These are phyloP conservation scores for Lactarius tabidus DNA, from an alignment of 768 basidiomycete species.

Conservation along the genomic window DNA sequence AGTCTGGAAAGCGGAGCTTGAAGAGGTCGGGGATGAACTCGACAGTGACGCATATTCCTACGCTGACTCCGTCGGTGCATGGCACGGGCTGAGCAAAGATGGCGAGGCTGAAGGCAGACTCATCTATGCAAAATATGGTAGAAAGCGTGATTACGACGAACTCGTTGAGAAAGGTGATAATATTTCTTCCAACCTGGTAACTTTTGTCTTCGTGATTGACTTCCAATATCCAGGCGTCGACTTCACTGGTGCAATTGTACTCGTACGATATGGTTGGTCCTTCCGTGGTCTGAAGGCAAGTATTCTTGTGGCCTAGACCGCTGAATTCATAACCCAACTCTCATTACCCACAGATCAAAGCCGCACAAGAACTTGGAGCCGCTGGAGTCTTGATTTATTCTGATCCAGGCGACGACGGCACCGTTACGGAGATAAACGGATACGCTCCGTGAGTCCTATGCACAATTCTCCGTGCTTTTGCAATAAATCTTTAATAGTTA, in stretches of 20 bases:
- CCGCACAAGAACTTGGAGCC: slow-evolving; percentile 80
- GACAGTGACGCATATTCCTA: slow-evolving; percentile 73
- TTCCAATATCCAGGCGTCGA: slow-evolving; percentile 49
- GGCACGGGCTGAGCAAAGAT: slow-evolving; percentile 78
- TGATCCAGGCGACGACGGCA: slow-evolving; percentile 84
- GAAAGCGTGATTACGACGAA: slow-evolving; percentile 66
- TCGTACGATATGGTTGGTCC: slow-evolving; percentile 69
- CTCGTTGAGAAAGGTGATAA: slow-evolving; percentile 50
- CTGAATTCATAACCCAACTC: not conserved
- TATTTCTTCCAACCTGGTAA: not conserved
- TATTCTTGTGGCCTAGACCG: slow-evolving; percentile 3
- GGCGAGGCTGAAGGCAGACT: slow-evolving; percentile 69
- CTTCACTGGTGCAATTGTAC: slow-evolving; percentile 71
- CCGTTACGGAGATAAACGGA: slow-evolving; percentile 70
- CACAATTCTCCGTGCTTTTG: not conserved
- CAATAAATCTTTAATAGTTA: slow-evolving; percentile 38
- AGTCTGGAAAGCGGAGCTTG: slow-evolving; percentile 68
- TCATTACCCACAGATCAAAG: slow-evolving; percentile 52
- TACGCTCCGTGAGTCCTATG: slow-evolving; percentile 46
- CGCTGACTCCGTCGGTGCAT: slow-evolving; percentile 66
- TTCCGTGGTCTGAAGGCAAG: slow-evolving; percentile 84
- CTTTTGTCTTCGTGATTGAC: slow-evolving; percentile 9
- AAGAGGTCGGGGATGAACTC: slow-evolving; percentile 66
- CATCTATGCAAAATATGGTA: slow-evolving; percentile 80
- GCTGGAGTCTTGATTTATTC: slow-evolving; percentile 76